Percentiles rank a stretch among this genome's conserved stretches.
phyloP scores from a whole-genome alignment of 208 protist species.

The Trypanosoma platydactyli region DNA sequence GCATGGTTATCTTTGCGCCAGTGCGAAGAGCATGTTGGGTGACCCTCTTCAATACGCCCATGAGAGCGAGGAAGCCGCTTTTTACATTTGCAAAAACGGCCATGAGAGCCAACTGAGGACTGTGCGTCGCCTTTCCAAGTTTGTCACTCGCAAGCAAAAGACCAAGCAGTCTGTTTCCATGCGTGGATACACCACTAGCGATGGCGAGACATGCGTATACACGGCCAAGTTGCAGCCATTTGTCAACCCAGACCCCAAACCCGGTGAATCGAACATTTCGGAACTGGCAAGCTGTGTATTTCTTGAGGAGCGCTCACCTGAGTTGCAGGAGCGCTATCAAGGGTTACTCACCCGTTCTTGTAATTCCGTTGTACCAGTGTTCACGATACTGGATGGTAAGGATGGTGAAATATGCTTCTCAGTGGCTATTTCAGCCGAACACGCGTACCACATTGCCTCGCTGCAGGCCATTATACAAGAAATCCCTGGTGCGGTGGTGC shows the following conservation, averaged over 20 bases:
- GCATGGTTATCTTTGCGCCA: constrained; percentile 62
- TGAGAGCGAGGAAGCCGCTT: constrained; percentile 47
- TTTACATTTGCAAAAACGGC: constrained; percentile 75
- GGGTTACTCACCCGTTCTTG: constrained; percentile 60
- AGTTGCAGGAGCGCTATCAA: constrained; percentile 55
- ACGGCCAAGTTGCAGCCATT: constrained; percentile 51
- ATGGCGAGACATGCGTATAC: constrained; percentile 58
- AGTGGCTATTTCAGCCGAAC: constrained; percentile 65
- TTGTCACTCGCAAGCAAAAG: constrained; percentile 36
- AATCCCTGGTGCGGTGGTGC: constrained; percentile 50
- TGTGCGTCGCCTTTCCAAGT: constrained; percentile 59
- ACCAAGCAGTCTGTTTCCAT: constrained; percentile 34
- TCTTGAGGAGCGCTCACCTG: constrained; percentile 44
- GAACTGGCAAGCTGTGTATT: constrained; percentile 54
- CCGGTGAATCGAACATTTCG: constrained; percentile 37
- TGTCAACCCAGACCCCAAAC: constrained; percentile 31
- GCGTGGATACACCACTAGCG: constrained; percentile 58
- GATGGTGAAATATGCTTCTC: constrained; percentile 53
- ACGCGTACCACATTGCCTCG: constrained; percentile 63
- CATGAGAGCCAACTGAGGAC: constrained; percentile 40
- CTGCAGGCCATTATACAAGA: constrained; percentile 71
- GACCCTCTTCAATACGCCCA: constrained; percentile 70
- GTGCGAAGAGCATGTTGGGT: constrained; percentile 47
- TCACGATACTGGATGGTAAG: constrained; percentile 29
- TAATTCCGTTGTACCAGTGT: constrained; percentile 61